Base-by-base conservation (phyloP, 345 rosid genomes). In the Aethionema arabicum region DNA sequence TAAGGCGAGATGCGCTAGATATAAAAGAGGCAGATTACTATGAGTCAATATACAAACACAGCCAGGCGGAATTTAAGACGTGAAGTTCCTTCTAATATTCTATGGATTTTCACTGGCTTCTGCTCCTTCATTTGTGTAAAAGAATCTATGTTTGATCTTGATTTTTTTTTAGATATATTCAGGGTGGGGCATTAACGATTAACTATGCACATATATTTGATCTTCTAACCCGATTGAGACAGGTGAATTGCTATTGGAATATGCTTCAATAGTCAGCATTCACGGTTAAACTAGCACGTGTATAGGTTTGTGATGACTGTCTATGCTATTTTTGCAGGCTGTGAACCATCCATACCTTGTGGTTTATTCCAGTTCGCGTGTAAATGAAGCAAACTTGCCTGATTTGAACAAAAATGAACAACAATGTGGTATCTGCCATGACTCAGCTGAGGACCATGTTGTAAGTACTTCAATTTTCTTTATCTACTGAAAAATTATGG, bases 301-400 rank as follows among this genome's bases (percentile, higher is more conserved):
- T 32, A 11, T 37, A 65, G 49, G 39, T 42, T 69, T 74, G 40
- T 71, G 43, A 58, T 54, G 41, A 51, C 32, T n/a, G 37, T 55
- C 52, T 36, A 45, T 63, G 70, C 58, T 41, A 80, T 70, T 73
- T 61, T 35, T 75, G 44, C 82, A 92, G 97, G 96, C 99, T 58
- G 96, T 93, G 71, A 91, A 87, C 78, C 99, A 93, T 77, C 98
- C 95, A 53, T 92, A 89, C 78, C 96, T 92, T 62, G 98, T 92
- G 54, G 91, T 74, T 59, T 82, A 83, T 77, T 92, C 98, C 27
- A 70, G 30, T 69, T 52, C 85, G 67, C 79, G 80, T 46, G 70
- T 77, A 8, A 77, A 54, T 61, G 70, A 62, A 9, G 87, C 66
- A 59, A 74, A 53, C 58, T 29, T 36, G 52, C 56, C 30, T 49